phyloP scores from a whole-genome alignment of 441 rosid species.

The Corymbia citriodora region DNA sequence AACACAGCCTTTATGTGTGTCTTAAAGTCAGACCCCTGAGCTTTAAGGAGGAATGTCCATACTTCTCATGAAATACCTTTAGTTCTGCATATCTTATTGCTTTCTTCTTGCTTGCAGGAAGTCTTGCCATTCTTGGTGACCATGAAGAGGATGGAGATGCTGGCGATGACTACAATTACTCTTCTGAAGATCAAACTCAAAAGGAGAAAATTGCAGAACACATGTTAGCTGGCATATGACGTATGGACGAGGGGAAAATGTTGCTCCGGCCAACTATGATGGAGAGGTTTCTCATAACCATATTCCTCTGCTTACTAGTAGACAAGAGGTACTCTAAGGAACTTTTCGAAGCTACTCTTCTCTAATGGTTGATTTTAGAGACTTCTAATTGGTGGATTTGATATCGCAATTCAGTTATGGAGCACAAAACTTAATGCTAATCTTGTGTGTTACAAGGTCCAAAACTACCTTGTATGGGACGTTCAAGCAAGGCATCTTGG shows the following conservation, averaged over 20 bases:
- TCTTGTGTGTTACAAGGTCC: no score
- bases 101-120: background rate
- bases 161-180: background rate
- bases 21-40: background rate
- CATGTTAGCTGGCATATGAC: conserved; percentile 16
- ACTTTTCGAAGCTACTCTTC: background rate
- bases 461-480: no score
- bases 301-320: conserved; percentile 13
- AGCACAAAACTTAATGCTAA: no score
- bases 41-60: background rate
- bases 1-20: background rate
- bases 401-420: no score
- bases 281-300: conserved; percentile 10
- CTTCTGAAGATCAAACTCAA: background rate
- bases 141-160: conserved; percentile 8
- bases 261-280: conserved; percentile 8
- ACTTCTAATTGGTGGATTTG: no score
- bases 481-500: no score
- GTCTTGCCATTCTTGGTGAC: conserved; percentile 12
- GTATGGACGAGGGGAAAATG: conserved; percentile 10
- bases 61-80: background rate
- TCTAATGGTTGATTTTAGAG: background rate
- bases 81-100: background rate
- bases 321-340: conserved; percentile 5
- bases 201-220: conserved; percentile 12